Base-by-base conservation (phyloP, 2,329 filamentous ascomycete genomes). In the Penicillium sp. region DNA sequence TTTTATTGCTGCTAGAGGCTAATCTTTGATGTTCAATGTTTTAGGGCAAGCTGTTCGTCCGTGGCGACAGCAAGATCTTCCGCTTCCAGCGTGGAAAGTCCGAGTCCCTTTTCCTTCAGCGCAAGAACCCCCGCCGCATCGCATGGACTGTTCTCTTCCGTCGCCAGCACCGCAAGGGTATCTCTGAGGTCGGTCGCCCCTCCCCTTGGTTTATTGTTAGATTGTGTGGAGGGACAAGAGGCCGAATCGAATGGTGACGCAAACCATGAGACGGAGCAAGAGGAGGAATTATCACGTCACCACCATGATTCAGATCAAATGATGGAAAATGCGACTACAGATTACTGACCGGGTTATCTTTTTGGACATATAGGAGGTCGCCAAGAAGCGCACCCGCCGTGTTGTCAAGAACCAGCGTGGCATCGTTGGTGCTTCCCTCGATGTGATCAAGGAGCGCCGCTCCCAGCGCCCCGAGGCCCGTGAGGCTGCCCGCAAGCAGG, bases 21-120 rank as follows among this genome's bases (percentile, higher is more conserved):
- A 68, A 72, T 65, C 59, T 66, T 62, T 64, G 64, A 62, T 70
- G 71, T 71, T 67, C 54, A 53, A 64, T 59, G 57, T 65, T 75
- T 76, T 78, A 97, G 94, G 94, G 94, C 85, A 97, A 97, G 87
- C 90, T 99, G 84, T 99, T 93, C 85, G 85, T 99, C 87, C 92
- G 94, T 82, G 92, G 93, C 79, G 94, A 99, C 87, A 96, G 90
- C 92, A 99, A 97, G 87, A 88, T 97, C 86, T 99, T 99, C 90
- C 92, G 94, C 79, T 99, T 99, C 90, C 92, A 96, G 84, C 97
- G 96, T 84, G 92, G 94, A 85, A 99, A 99, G 86, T 93, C 91
- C 82, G 94, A 99, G 85, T 96, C 92, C 71, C 91, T 99, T 71
- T 99, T 99, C 88, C 91, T 97, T 73, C 94, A 99, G 87, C 93